phyloP scores from a whole-genome alignment of 768 basidiomycete genomes.

The Boletus coccyginus region DNA sequence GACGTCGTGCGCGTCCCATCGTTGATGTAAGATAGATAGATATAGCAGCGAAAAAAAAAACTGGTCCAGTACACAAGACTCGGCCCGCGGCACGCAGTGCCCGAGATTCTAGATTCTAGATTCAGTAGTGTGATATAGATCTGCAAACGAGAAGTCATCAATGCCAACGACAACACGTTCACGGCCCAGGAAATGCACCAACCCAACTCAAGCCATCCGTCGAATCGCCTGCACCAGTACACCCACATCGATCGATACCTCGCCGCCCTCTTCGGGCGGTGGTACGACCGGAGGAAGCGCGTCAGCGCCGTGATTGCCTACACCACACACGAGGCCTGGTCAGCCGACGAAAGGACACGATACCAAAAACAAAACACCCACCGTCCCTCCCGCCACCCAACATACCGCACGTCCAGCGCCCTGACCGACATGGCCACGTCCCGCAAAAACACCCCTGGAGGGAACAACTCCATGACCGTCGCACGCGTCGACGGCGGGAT shows the following conservation, averaged over 20 bases:
- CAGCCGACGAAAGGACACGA: neutral
- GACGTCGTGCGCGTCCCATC: too few relatives aligned
- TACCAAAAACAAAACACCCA: slow-evolving; percentile 16
- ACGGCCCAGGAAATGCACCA: too few relatives aligned
- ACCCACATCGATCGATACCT: neutral
- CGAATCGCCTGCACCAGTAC: neutral
- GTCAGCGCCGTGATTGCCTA: slow-evolving; percentile 37
- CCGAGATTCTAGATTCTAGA: too few relatives aligned
- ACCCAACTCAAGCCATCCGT: neutral
- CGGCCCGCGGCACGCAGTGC: too few relatives aligned
- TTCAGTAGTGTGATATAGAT: too few relatives aligned
- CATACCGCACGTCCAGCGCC: slow-evolving; percentile 53
- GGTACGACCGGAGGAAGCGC: slow-evolving; percentile 29
- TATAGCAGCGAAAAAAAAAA: too few relatives aligned
- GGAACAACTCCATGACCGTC: slow-evolving; percentile 78
- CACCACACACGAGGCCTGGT: neutral
- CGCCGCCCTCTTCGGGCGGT: neutral
- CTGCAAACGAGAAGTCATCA: too few relatives aligned
- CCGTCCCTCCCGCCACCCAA: slow-evolving; percentile 53
- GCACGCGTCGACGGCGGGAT: slow-evolving; percentile 60
- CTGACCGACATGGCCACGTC: slow-evolving; percentile 59
- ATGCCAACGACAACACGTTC: too few relatives aligned
- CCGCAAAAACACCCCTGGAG: slow-evolving; percentile 57
- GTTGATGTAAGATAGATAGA: too few relatives aligned
- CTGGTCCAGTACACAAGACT: too few relatives aligned